These are phyloP conservation scores for Galerina sulciceps DNA, from an alignment of 768 basidiomycete species.

Conservation along the genomic window DNA sequence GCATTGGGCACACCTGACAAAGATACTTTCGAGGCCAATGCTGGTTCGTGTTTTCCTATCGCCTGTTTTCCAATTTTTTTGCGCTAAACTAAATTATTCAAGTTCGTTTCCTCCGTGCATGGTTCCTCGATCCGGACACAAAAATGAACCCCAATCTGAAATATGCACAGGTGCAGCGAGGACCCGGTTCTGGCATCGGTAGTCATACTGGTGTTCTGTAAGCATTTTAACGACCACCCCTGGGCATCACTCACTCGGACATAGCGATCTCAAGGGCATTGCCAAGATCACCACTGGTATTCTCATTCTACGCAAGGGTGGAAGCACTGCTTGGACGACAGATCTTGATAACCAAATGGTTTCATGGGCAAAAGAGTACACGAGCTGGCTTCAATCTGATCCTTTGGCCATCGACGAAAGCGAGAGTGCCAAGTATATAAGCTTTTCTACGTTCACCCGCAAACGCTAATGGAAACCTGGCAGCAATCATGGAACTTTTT, in stretches of 20 bases:
- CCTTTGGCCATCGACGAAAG: constrained; percentile 51
- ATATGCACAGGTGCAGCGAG: constrained; percentile 56
- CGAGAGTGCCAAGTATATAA: constrained; percentile 50
- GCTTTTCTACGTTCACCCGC: background rate
- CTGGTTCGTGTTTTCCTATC: constrained; percentile 30
- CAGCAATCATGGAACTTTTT: constrained; percentile 73
- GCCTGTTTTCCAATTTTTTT: background rate
- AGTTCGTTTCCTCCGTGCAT: constrained; percentile 53
- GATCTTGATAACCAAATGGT: constrained; percentile 53
- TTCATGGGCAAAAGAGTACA: constrained; percentile 56
- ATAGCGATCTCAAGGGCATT: constrained; percentile 62
- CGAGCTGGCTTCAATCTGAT: constrained; percentile 57
- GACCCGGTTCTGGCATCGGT: constrained; percentile 41
- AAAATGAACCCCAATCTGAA: constrained; percentile 69
- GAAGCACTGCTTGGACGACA: constrained; percentile 56
- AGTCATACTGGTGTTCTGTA: constrained; percentile 60
- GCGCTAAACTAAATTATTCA: background rate
- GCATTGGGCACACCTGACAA: constrained; percentile 36
- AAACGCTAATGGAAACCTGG: background rate
- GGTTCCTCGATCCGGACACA: constrained; percentile 63
- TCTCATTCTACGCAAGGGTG: constrained; percentile 52
- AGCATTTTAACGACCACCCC: constrained; percentile 19
- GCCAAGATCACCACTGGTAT: constrained; percentile 59
- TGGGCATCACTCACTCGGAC: background rate
- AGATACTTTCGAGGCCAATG: constrained; percentile 44